Evolutionary conservation across 805 yeast species (phyloP), one percentile per base, ranked within the genome.

Genomic region (Barnettozyma botsteinii): DNA sequence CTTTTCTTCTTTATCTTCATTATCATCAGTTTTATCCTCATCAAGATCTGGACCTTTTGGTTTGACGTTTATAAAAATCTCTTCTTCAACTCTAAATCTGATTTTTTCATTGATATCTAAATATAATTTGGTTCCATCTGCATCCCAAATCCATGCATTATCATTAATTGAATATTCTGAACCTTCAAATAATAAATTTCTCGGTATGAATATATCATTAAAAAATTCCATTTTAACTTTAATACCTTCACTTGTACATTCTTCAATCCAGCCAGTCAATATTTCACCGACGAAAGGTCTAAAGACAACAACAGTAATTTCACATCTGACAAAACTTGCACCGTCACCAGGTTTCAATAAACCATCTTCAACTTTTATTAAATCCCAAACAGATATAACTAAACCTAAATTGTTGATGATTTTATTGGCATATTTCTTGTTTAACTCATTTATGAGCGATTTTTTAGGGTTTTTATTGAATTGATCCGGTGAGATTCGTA

Each of bases 201-300:
- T 81, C 7, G 98, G 98, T 45, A 93, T 82, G 60, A 86, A 85
- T 10, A 93, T 79, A 60, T 93, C 97, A 59, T 88, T 88, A 57
- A 93, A 93, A 60, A 93, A 84, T 46, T 84, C 95, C 72, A 87
- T 72, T 46, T 81, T 76, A 28, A 85, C 69, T 32, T 85, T 83
- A 45, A 93, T 77, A 3, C 98, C 98, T 39, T 88, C 94, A 18
- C 78, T 74, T 4, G 88, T 74, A 64, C 96, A 85, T 50, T 87
- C 85, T 31, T 87, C 79, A 25, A 93, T 86, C 91, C 95, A 87
- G 2, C 98, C 98, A 0, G 88, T 81, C 20, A 93, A 60, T 7
- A 91, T 77, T 59, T 93, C 98, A 9, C 98, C 98, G 1, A 86
- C 80, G 61, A 91, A 91, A 1, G 98, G 98, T 49, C 89, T 84